Conservation (phyloP, 305 asterid species). For the Fraxinus ornus region DNA sequence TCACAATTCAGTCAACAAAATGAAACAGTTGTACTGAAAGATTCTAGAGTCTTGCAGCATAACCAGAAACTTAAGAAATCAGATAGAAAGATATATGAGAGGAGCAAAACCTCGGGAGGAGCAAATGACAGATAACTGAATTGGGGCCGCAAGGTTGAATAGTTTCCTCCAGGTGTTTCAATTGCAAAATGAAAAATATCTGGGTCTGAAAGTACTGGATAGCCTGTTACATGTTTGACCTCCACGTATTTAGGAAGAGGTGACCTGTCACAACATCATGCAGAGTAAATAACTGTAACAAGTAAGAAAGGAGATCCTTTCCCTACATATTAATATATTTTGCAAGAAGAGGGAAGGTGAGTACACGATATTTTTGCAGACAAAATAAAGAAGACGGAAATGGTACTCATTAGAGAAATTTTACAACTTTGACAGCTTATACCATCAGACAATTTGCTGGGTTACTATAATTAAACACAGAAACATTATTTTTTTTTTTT, state of each 20-base stretch:
- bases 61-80: background rate
- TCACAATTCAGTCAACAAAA: background rate
- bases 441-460: background rate
- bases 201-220: constrained; percentile 70
- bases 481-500: background rate
- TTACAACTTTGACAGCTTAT: background rate
- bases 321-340: background rate
- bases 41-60: background rate
- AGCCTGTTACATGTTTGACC: constrained; percentile 61
- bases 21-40: background rate
- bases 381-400: background rate
- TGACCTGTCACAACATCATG: constrained; percentile 48
- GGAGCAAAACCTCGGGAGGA: constrained; percentile 78
- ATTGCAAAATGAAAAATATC: constrained; percentile 40
- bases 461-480: background rate
- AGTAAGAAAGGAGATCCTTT: background rate
- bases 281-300: background rate
- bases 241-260: constrained; percentile 63
- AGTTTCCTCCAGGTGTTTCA: constrained; percentile 56
- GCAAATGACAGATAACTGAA: constrained; percentile 77
- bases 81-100: constrained; percentile 9
- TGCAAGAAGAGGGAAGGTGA: background rate
- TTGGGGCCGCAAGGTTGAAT: constrained; percentile 34
- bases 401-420: background rate
- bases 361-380: background rate